Evolutionary conservation across 2,329 filamentous ascomycete genomes (phyloP).

Genomic region (Bipolaris bicolor): DNA sequence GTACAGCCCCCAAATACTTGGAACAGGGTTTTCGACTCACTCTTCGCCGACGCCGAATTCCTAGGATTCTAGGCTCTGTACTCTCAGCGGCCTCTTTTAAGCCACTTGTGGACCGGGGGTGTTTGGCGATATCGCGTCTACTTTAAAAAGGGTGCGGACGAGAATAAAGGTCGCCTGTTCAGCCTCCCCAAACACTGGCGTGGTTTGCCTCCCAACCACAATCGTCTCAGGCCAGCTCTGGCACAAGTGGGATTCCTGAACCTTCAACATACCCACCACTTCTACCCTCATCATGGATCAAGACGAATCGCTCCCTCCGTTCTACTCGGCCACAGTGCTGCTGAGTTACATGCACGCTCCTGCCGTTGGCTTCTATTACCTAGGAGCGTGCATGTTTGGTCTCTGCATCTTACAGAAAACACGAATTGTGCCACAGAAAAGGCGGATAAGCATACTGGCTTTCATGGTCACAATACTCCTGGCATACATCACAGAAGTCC

Average conservation of each 20-base stretch:
- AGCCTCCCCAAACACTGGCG: not conserved
- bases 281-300: conserved; percentile 19
- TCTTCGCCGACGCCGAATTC: conserved; percentile 6
- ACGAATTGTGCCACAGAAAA: conserved; percentile 29
- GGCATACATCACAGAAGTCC: conserved; percentile 38
- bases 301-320: conserved; percentile 13
- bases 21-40: conserved; percentile 6
- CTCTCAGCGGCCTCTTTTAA: conserved; percentile 6
- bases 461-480: conserved; percentile 24
- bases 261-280: not conserved
- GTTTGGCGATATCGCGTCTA: not conserved
- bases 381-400: conserved; percentile 36
- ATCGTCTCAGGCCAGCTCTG: not conserved
- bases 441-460: conserved; percentile 28
- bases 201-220: not conserved
- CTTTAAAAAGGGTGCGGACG: not conserved
- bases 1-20: conserved; percentile 13
- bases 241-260: not conserved
- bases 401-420: conserved; percentile 42
- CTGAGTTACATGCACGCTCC: conserved; percentile 46
- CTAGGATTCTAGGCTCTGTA: conserved; percentile 7
- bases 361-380: conserved; percentile 38
- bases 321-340: conserved; percentile 34
- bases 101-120: not conserved
- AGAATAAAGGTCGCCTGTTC: conserved; percentile 6